Conservation (phyloP, 192 early-diverging fungal species). For the Coemansia sp. region DNA sequence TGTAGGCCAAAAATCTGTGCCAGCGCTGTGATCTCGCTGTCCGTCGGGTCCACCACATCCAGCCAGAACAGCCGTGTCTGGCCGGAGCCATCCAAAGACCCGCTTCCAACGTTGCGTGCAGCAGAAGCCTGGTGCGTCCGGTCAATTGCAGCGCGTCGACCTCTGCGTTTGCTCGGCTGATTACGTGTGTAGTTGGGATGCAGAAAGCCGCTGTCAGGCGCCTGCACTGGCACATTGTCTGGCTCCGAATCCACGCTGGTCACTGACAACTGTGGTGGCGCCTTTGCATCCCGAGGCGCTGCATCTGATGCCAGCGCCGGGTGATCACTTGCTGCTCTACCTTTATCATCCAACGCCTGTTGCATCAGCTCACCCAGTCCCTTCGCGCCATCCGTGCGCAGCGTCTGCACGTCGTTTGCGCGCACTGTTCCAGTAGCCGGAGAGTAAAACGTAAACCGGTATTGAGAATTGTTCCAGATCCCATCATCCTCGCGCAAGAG, state of each 20-base stretch:
- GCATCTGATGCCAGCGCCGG: not conserved
- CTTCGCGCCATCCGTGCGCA: constrained; percentile 47
- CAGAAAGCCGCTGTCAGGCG: constrained; percentile 23
- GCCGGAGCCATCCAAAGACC: constrained; percentile 20
- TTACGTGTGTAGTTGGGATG: constrained; percentile 38
- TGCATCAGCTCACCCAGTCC: constrained; percentile 41
- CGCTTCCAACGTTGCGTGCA: constrained; percentile 28
- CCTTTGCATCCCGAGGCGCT: not conserved
- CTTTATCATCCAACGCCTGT: constrained; percentile 17
- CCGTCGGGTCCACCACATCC: constrained; percentile 63
- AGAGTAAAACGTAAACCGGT: constrained; percentile 69
- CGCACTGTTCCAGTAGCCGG: constrained; percentile 61
- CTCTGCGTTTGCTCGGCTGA: not conserved
- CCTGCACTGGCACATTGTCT: not conserved
- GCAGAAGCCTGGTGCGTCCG: constrained; percentile 50
- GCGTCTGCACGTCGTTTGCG: constrained; percentile 54
- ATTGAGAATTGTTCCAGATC: constrained; percentile 49
- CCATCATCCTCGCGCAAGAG: constrained; percentile 45
- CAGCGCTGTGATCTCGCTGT: constrained; percentile 61
- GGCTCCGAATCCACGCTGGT: constrained; percentile 28
- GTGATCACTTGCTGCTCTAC: not conserved
- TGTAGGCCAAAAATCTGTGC: constrained; percentile 78
- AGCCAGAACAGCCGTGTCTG: constrained; percentile 61
- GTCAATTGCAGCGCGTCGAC: constrained; percentile 26
- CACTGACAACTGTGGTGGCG: constrained; percentile 34